A percentile compares a stretch with the other conserved stretches of the same genome.
Evolutionary conservation across 768 basidiomycete genomes (phyloP).

Genomic region (Thelephora aurantiotincta): DNA sequence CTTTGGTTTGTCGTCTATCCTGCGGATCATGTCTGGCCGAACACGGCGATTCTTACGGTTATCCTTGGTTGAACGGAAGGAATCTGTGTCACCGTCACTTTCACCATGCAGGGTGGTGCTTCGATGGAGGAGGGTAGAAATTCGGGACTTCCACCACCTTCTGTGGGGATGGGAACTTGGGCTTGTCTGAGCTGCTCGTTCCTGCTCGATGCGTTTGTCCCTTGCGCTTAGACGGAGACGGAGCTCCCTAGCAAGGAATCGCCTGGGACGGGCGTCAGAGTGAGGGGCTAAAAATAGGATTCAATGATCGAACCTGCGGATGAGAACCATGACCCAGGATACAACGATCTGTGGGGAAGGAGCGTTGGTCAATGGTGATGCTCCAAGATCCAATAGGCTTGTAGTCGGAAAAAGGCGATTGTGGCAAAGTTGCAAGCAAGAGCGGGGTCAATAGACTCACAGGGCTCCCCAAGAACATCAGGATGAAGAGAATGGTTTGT

Average conservation of each 20-base stretch:
- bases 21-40: conserved; percentile 62
- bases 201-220: no score
- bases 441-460: conserved; percentile 42
- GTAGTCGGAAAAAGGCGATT: no score
- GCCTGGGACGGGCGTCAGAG: conserved; percentile 22
- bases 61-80: not conserved
- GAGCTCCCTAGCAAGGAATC: conserved; percentile 61
- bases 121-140: no score
- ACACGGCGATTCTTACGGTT: conserved; percentile 15
- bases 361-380: no score
- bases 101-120: no score
- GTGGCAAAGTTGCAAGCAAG: no score
- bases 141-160: no score
- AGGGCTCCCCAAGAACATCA: conserved; percentile 67
- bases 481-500: conserved; percentile 54
- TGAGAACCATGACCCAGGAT: conserved; percentile 74
- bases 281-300: not conserved
- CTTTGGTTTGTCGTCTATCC: conserved; percentile 55
- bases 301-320: conserved; percentile 36
- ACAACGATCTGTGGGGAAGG: conserved; percentile 39
- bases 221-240: conserved; percentile 16
- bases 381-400: no score
- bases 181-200: no score
- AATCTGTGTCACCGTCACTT: no score
- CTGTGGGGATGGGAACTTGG: no score